phyloP scores from a whole-genome alignment of 805 yeast species.

The Tetrapisispora fleetii region DNA sequence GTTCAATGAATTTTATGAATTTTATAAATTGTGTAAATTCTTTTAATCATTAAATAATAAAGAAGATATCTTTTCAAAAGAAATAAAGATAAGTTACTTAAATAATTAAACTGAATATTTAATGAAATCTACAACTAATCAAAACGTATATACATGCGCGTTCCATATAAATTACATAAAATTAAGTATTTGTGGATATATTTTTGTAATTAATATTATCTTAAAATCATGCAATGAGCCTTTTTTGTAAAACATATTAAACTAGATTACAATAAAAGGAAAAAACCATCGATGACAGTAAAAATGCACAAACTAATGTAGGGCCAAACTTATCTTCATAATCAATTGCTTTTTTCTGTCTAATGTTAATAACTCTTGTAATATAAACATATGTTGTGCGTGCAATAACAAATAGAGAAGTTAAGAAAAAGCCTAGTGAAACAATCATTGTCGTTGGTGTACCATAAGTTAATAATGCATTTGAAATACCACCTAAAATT shows the following conservation, averaged over 20 bases:
- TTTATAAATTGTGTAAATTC: not conserved
- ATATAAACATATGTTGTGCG: constrained; percentile 70
- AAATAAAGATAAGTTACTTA: too few species aligned
- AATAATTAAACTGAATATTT: not conserved
- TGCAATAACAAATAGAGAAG: constrained; percentile 62
- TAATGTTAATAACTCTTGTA: constrained; percentile 73
- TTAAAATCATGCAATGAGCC: too few species aligned
- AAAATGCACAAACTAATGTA: constrained; percentile 61
- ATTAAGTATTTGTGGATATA: not conserved
- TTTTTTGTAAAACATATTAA: not conserved
- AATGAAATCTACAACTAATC: not conserved
- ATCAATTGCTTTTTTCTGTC: constrained; percentile 70
- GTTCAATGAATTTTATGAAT: not conserved
- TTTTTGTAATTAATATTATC: too few species aligned
- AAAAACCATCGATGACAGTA: constrained; percentile 58
- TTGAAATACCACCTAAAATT: constrained; percentile 81
- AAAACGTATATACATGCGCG: not conserved
- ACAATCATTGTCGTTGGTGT: constrained; percentile 65
- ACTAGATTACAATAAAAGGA: constrained; percentile 40
- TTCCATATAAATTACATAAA: not conserved
- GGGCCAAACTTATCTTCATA: constrained; percentile 90
- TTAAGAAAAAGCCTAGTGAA: constrained; percentile 73
- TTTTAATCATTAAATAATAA: not conserved
- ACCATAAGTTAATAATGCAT: constrained; percentile 79
- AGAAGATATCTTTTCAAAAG: not conserved